Conservation (phyloP, 176 grass and related monocot genomes). For the Oryza australiensis region DNA sequence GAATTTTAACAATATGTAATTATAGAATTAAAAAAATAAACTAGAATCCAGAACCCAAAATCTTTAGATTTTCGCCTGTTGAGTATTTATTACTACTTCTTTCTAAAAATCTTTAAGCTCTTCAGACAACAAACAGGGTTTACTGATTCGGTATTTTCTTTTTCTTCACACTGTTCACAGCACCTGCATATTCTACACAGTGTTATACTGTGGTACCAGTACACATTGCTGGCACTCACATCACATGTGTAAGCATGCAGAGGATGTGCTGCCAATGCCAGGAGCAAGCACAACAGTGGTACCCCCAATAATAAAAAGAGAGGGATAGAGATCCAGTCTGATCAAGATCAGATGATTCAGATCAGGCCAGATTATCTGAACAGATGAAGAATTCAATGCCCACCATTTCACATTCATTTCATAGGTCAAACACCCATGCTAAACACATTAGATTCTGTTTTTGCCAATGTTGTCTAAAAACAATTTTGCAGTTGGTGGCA, state of each 20-base stretch:
- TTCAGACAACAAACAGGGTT: too few relatives aligned
- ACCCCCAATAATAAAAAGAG: not conserved
- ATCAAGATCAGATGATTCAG: not conserved
- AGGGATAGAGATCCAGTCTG: not conserved
- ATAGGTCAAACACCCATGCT: not conserved
- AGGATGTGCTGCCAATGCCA: not conserved
- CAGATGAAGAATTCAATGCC: not conserved
- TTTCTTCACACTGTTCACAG: not conserved
- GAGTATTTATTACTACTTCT: too few relatives aligned
- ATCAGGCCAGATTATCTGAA: not conserved
- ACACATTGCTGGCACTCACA: not conserved
- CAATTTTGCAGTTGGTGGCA: not conserved
- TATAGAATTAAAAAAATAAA: too few relatives aligned
- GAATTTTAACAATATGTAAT: too few relatives aligned
- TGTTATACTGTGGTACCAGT: not conserved
- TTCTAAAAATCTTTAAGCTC: too few relatives aligned
- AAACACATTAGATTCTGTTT: slow-evolving; percentile 28
- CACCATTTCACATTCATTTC: not conserved
- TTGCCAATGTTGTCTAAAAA: not conserved
- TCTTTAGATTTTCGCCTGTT: too few relatives aligned
- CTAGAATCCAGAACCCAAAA: too few relatives aligned
- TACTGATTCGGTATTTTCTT: too few relatives aligned
- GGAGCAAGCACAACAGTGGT: not conserved
- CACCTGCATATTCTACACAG: not conserved
- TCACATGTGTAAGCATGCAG: not conserved